A percentile compares a stretch with the other conserved stretches of the same genome.
phyloP scores from a whole-genome alignment of 73 alveolate species.

The Uronychia binucleata region DNA sequence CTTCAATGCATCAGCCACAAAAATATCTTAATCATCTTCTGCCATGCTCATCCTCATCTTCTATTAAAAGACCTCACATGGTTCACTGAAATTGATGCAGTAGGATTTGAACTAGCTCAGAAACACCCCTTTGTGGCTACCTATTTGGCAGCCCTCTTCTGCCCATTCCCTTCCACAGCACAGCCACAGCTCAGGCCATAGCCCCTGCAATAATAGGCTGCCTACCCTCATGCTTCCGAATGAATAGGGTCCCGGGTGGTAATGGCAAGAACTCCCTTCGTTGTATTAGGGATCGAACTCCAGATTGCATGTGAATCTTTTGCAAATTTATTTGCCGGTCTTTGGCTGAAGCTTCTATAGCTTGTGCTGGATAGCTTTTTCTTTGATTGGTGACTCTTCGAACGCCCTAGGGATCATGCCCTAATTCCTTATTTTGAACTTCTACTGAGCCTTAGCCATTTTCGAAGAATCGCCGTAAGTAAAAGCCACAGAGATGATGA shows the following conservation, averaged over 20 bases:
- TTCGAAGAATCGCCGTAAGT: conserved; percentile 84
- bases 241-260: conserved; percentile 95
- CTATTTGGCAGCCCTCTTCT: conserved; percentile 81
- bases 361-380: conserved; percentile 24
- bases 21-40: conserved; percentile 2
- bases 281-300: conserved; percentile 73
- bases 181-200: conserved; percentile 98
- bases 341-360: conserved; percentile 44
- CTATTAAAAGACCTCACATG: conserved; percentile 13
- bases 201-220: conserved; percentile 72
- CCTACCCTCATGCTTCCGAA: conserved; percentile 73
- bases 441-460: conserved; percentile 61
- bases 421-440: neutral
- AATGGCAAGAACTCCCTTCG: conserved; percentile 74
- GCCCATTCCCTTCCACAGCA: conserved; percentile 96
- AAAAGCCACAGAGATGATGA: conserved; percentile 75
- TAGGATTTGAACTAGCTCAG: conserved; percentile 57
- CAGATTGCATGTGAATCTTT: conserved; percentile 81
- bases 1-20: conserved; percentile 85
- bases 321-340: conserved; percentile 8
- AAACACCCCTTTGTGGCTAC: conserved; percentile 85
- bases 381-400: conserved; percentile 46
- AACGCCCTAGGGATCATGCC: neutral
- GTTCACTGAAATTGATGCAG: conserved; percentile 92
- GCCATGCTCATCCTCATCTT: neutral